Evolutionary conservation across 495 filamentous ascomycete genomes (phyloP).

Genomic region (Lasiosphaeria hispida): DNA sequence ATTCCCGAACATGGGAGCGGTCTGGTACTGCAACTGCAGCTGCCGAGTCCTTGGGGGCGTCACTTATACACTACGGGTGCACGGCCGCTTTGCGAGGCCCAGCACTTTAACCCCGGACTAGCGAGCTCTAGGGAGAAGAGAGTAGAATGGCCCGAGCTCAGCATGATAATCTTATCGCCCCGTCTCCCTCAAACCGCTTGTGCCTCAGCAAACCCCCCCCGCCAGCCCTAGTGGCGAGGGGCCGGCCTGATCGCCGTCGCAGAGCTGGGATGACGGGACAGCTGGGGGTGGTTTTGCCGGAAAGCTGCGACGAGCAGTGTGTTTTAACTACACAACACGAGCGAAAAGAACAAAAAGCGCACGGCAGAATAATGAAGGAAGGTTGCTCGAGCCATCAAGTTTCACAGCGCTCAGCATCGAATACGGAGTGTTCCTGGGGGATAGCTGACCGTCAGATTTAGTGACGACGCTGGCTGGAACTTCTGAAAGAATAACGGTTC

Average conservation of each 20-base stretch:
- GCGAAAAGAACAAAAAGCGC: neutral
- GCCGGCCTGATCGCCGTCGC: conserved; percentile 26
- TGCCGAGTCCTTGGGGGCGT: conserved; percentile 1
- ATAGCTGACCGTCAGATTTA: too few species aligned
- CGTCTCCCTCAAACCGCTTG: conserved; percentile 29
- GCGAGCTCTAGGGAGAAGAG: neutral
- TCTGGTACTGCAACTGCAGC: conserved; percentile 1
- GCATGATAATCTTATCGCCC: conserved; percentile 17
- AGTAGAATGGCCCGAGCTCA: conserved; percentile 16
- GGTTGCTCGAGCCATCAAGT: too few species aligned
- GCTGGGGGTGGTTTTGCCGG: neutral
- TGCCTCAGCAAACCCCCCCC: conserved; percentile 27
- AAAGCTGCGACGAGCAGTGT: conserved; percentile 2
- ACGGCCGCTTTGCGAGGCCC: neutral
- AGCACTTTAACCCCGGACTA: neutral
- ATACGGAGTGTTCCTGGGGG: too few species aligned
- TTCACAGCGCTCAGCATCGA: too few species aligned
- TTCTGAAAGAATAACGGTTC: too few species aligned
- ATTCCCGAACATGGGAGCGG: conserved; percentile 1
- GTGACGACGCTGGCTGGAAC: too few species aligned
- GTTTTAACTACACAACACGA: neutral
- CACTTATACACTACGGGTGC: neutral
- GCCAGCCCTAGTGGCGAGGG: conserved; percentile 13
- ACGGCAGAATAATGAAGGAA: neutral
- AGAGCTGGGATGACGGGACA: conserved; percentile 16